Percentiles rank a stretch among this genome's conserved stretches.
phyloP scores from a whole-genome alignment of 2,329 filamentous ascomycete species.

The Tolypocladium tundrense region DNA sequence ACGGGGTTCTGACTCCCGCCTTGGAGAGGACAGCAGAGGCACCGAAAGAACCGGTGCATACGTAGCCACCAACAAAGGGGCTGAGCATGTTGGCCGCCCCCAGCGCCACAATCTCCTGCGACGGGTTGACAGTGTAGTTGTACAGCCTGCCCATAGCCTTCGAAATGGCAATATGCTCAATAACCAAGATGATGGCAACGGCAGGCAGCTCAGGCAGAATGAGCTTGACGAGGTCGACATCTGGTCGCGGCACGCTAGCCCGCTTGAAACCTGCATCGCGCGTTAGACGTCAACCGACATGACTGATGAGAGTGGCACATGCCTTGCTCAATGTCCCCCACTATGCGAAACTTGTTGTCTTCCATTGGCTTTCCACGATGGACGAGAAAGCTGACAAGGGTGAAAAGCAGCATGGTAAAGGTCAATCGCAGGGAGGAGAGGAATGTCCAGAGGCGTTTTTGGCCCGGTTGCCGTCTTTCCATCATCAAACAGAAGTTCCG shows the following conservation, averaged over 20 bases:
- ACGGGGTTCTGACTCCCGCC: slow-evolving; percentile 68
- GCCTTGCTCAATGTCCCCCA: slow-evolving; percentile 57
- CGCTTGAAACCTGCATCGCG: slow-evolving; percentile 47
- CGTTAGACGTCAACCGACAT: slow-evolving; percentile 4
- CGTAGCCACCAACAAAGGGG: slow-evolving; percentile 55
- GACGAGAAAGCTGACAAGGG: slow-evolving; percentile 59
- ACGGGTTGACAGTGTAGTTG: slow-evolving; percentile 70
- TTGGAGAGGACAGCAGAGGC: slow-evolving; percentile 79
- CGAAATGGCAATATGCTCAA: slow-evolving; percentile 76
- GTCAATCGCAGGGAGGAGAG: slow-evolving; percentile 63
- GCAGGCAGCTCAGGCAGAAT: slow-evolving; percentile 57
- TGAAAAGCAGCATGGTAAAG: slow-evolving; percentile 68
- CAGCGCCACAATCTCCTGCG: slow-evolving; percentile 70
- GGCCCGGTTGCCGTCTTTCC: slow-evolving; percentile 49
- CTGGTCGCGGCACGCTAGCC: slow-evolving; percentile 48
- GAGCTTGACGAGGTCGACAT: slow-evolving; percentile 41
- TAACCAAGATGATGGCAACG: slow-evolving; percentile 65
- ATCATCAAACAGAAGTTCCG: slow-evolving; percentile 48
- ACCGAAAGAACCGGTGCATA: slow-evolving; percentile 37
- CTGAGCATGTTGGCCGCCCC: slow-evolving; percentile 67
- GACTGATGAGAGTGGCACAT: slow-evolving; percentile 4
- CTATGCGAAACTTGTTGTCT: slow-evolving; percentile 47
- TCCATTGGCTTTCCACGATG: slow-evolving; percentile 42
- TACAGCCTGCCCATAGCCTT: slow-evolving; percentile 74
- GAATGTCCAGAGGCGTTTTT: slow-evolving; percentile 60